These are phyloP conservation scores for Tolypocladium tropicale DNA, from an alignment of 2,329 filamentous ascomycete species.

Conservation along the genomic window DNA sequence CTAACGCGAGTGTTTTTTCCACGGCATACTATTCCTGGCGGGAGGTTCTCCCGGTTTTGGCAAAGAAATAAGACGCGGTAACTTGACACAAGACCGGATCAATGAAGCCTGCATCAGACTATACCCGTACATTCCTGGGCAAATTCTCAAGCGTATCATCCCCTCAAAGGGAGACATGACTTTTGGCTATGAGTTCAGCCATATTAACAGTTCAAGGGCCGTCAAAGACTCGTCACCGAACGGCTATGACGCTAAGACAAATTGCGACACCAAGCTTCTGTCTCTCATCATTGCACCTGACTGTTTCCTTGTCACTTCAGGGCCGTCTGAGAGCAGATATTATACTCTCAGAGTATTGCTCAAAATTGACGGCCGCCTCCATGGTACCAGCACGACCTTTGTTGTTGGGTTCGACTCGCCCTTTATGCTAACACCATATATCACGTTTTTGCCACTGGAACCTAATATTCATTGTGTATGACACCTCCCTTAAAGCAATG, in stretches of 20 bases:
- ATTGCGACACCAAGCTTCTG: constrained; percentile 19
- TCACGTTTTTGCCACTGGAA: constrained; percentile 24
- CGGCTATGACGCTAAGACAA: constrained; percentile 17
- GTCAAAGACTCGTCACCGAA: constrained; percentile 5
- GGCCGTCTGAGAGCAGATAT: constrained; percentile 42
- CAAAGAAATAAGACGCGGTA: constrained; percentile 15
- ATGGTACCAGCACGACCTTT: constrained; percentile 24
- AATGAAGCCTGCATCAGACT: background rate
- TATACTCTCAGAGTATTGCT: constrained; percentile 38
- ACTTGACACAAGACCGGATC: background rate
- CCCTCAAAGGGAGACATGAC: constrained; percentile 6
- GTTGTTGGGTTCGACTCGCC: constrained; percentile 31
- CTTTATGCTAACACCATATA: constrained; percentile 26
- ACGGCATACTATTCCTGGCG: constrained; percentile 16
- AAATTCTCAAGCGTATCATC: constrained; percentile 10
- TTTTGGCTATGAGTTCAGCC: constrained; percentile 3
- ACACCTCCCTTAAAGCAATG: constrained; percentile 20
- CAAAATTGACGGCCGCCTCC: constrained; percentile 13
- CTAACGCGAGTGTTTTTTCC: constrained; percentile 11
- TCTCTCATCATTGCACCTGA: constrained; percentile 19
- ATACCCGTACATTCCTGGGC: constrained; percentile 7
- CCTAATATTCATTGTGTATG: constrained; percentile 23
- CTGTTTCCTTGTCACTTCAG: constrained; percentile 34
- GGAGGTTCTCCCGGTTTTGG: constrained; percentile 11
- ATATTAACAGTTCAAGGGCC: background rate